A percentile compares a stretch with the other conserved stretches of the same genome.
These are phyloP conservation scores for Hygrocybe punicea DNA, from an alignment of 768 basidiomycete genomes.

Conservation along the genomic window DNA sequence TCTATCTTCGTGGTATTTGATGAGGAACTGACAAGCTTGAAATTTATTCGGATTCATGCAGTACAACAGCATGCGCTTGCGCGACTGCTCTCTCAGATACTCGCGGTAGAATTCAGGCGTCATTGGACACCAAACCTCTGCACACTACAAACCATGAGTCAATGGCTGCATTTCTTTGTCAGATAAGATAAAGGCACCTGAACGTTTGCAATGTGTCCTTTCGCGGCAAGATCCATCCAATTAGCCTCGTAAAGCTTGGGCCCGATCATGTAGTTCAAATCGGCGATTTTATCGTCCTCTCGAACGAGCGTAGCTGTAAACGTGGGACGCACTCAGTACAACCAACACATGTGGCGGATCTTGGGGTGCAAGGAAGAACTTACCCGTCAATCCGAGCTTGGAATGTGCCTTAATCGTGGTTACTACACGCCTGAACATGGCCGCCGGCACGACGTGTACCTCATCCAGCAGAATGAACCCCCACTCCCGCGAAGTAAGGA, in stretches of 20 bases:
- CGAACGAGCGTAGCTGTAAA: constrained; percentile 90
- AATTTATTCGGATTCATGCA: constrained; percentile 99
- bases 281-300: constrained; percentile 98
- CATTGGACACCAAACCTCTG: constrained; percentile 99
- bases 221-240: constrained; percentile 99
- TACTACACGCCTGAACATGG: constrained; percentile 96
- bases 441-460: constrained; percentile 97
- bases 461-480: constrained; percentile 97
- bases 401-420: constrained; percentile 99
- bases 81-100: constrained; percentile 87
- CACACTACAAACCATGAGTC: constrained; percentile 58
- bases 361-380: constrained; percentile 18
- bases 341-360: neutral
- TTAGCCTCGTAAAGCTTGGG: constrained; percentile 99
- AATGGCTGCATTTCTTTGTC: neutral
- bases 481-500: constrained; percentile 97
- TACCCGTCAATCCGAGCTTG: constrained; percentile 94
- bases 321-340: neutral
- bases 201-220: constrained; percentile 99
- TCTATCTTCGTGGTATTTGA: constrained; percentile 95
- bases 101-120: constrained; percentile 99
- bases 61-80: constrained; percentile 93
- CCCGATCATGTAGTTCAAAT: constrained; percentile 98
- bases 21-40: constrained; percentile 97
- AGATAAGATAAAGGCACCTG: constrained; percentile 57